Evolutionary conservation across 1,284 basidiomycete species (phyloP).

Genomic region (Microbotryum silenes-acaulis): DNA sequence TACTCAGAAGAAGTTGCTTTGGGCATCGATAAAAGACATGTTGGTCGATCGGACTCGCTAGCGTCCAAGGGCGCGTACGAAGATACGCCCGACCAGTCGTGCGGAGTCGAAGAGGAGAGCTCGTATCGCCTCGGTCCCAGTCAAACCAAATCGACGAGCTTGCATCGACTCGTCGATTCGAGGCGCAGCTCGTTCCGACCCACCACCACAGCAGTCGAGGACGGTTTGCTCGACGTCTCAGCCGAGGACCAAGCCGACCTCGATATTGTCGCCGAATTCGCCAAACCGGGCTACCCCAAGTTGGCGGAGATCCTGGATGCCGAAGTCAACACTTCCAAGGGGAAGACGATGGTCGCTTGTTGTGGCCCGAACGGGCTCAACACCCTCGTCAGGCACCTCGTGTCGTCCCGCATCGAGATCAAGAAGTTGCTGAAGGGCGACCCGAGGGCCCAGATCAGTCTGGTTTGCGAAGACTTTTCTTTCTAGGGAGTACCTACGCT

Average conservation of each 20-base stretch:
- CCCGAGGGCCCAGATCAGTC: constrained; percentile 15
- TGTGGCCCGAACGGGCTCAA: constrained; percentile 34
- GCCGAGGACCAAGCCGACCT: constrained; percentile 61
- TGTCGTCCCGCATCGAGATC: constrained; percentile 32
- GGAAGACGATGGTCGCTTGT: constrained; percentile 34
- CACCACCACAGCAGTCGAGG: constrained; percentile 33
- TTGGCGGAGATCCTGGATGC: constrained; percentile 29
- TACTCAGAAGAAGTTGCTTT: too few species aligned
- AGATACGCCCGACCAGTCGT: neutral
- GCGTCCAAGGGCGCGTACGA: neutral
- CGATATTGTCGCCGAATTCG: constrained; percentile 58
- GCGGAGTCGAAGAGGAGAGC: neutral
- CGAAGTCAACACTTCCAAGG: constrained; percentile 29
- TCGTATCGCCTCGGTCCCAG: neutral
- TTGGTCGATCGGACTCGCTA: neutral
- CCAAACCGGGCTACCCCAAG: constrained; percentile 65
- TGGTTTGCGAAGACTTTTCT: constrained; percentile 27
- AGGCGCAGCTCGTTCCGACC: constrained; percentile 1
- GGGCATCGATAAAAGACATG: neutral
- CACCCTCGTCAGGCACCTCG: constrained; percentile 32
- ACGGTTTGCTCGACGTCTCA: constrained; percentile 52
- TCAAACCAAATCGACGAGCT: neutral
- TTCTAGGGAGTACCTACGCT: neutral
- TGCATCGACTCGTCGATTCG: constrained; percentile 2
- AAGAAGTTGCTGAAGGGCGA: constrained; percentile 25